Evolutionary conservation across 1,284 basidiomycete species (phyloP).

Genomic region (Rhizopogon hawkerae): DNA sequence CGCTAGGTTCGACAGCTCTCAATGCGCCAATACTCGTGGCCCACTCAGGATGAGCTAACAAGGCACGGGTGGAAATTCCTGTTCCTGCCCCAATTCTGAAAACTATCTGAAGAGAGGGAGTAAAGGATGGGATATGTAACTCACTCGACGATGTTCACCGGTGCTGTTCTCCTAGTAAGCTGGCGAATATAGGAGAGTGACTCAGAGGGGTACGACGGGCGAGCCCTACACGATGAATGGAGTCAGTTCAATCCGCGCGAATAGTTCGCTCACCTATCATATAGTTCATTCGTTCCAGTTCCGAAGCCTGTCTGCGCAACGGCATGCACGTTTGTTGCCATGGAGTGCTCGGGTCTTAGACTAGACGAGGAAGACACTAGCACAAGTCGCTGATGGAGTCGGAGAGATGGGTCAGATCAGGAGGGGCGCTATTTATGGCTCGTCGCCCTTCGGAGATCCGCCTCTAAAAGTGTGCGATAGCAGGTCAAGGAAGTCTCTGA

Average conservation of each 20-base stretch:
- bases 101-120: neutral
- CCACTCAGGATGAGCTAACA: constrained; percentile 57
- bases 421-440: no score
- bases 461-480: no score
- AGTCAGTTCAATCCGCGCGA: constrained; percentile 1
- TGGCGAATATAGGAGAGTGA: constrained; percentile 45
- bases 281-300: constrained; percentile 58
- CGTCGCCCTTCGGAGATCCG: no score
- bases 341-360: neutral
- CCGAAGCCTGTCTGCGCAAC: constrained; percentile 56
- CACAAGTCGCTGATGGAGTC: neutral
- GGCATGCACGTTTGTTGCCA: constrained; percentile 31
- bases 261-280: constrained; percentile 43
- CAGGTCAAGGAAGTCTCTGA: no score
- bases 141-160: constrained; percentile 60
- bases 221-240: constrained; percentile 33
- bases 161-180: constrained; percentile 24
- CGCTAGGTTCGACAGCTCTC: constrained; percentile 58
- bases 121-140: constrained; percentile 15
- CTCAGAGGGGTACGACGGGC: constrained; percentile 56
- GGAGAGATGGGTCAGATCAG: neutral
- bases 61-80: constrained; percentile 65
- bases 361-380: neutral
- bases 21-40: constrained; percentile 37
- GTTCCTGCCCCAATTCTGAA: constrained; percentile 57